Conservation (phyloP, 225 moss, liverwort and hornwort species). For the Takakia lepidozioides region DNA sequence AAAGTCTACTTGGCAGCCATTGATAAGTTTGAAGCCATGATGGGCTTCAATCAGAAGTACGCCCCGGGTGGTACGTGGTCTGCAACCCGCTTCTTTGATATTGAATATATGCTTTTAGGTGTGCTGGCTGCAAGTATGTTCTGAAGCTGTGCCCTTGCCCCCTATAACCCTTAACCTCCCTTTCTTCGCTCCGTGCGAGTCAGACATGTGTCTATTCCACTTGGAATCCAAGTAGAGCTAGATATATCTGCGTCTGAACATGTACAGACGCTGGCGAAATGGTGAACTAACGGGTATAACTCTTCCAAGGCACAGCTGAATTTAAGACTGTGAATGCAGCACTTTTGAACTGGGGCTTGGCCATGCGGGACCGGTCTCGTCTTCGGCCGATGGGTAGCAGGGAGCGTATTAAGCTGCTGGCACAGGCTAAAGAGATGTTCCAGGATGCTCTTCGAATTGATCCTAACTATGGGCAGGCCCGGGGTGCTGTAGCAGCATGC, state of each 20-base stretch:
- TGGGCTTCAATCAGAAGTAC: constrained; percentile 66
- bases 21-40: constrained; percentile 96
- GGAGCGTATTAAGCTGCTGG: constrained; percentile 57
- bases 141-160: too few relatives aligned
- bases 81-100: too few relatives aligned
- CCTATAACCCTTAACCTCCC: too few relatives aligned
- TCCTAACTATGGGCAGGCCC: constrained; percentile 68
- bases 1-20: constrained; percentile 89
- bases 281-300: too few relatives aligned
- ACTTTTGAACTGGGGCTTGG: constrained; percentile 85
- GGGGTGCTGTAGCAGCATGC: constrained; percentile 74
- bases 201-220: too few relatives aligned
- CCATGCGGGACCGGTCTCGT: constrained; percentile 80
- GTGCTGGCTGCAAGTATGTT: too few relatives aligned
- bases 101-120: too few relatives aligned
- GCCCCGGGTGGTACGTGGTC: constrained; percentile 69
- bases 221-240: too few relatives aligned
- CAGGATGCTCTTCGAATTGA: constrained; percentile 77
- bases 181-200: too few relatives aligned
- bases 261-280: too few relatives aligned
- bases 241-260: too few relatives aligned
- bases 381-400: constrained; percentile 73
- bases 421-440: constrained; percentile 78
- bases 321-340: constrained; percentile 27
- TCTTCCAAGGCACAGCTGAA: too few relatives aligned